These are phyloP conservation scores for Warburgia ugandensis DNA, from an alignment of 164 flowering plant species.

Conservation along the genomic window DNA sequence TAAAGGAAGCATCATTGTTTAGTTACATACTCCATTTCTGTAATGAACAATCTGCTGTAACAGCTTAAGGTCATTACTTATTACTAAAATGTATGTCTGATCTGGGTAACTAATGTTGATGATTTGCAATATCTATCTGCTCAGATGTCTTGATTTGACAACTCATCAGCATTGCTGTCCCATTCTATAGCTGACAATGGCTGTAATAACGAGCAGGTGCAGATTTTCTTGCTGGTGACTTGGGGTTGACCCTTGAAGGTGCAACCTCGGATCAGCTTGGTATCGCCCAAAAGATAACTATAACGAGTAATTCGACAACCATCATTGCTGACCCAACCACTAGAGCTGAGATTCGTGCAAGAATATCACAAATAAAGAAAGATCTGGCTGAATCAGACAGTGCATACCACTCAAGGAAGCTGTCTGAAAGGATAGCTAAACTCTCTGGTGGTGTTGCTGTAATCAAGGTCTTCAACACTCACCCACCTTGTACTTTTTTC, in stretches of 20 bases:
- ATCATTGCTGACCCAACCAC: conserved; percentile 68
- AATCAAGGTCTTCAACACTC: conserved; percentile 46
- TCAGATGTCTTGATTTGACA: background rate
- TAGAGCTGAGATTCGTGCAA: conserved; percentile 79
- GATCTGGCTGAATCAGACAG: conserved; percentile 74
- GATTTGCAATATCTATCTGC: too few relatives aligned
- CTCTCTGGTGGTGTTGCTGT: conserved; percentile 85
- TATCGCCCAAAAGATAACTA: conserved; percentile 59
- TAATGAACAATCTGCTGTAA: too few relatives aligned
- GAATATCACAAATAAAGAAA: conserved; percentile 80
- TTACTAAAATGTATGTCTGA: too few relatives aligned
- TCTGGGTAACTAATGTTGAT: too few relatives aligned
- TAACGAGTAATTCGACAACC: conserved; percentile 67
- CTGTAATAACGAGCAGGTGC: conserved; percentile 52
- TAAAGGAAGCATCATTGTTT: too few relatives aligned
- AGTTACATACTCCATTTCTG: too few relatives aligned
- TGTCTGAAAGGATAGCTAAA: conserved; percentile 81
- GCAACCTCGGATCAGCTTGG: conserved; percentile 95
- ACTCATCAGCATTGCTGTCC: background rate
- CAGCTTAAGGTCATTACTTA: too few relatives aligned
- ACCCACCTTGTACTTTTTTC: background rate
- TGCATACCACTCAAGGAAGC: conserved; percentile 45
- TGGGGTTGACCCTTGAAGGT: conserved; percentile 60
- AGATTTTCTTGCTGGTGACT: conserved; percentile 78
- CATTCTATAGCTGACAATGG: conserved; percentile 4